Percentiles rank a stretch among this genome's conserved stretches.
Evolutionary conservation across 768 basidiomycete species (phyloP).

Genomic region (Leccinum fibrillosum): DNA sequence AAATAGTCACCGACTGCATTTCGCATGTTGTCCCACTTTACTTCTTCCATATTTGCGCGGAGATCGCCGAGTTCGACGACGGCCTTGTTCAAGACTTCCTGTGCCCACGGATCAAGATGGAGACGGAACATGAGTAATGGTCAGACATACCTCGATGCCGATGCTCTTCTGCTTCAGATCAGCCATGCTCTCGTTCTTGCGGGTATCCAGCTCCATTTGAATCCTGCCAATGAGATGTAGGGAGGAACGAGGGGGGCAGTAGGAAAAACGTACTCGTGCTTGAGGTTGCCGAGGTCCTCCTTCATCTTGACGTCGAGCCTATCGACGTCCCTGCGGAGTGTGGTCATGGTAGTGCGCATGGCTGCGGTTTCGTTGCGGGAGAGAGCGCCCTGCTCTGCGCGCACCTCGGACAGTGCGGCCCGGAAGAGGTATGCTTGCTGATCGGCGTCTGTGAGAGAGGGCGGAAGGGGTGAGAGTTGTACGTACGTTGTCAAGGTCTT

Average conservation of each 20-base stretch:
- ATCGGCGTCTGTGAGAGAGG: not conserved
- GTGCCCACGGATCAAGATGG: not conserved
- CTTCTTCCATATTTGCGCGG: slow-evolving; percentile 77
- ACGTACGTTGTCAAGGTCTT: slow-evolving; percentile 81
- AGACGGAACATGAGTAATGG: not conserved
- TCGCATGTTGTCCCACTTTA: slow-evolving; percentile 88
- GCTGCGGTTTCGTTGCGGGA: slow-evolving; percentile 82
- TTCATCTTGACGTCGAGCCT: slow-evolving; percentile 86
- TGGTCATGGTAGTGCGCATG: slow-evolving; percentile 72
- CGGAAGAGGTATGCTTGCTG: slow-evolving; percentile 96
- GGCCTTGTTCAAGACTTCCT: slow-evolving; percentile 77
- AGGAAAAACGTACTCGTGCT: slow-evolving; percentile 75
- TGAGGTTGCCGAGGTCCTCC: slow-evolving; percentile 83
- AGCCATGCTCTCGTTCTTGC: slow-evolving; percentile 85
- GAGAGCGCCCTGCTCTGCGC: slow-evolving; percentile 79
- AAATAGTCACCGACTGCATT: slow-evolving; percentile 65
- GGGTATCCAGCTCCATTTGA: slow-evolving; percentile 93
- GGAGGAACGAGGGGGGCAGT: not conserved
- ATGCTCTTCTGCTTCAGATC: slow-evolving; percentile 86
- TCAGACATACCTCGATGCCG: slow-evolving; percentile 63
- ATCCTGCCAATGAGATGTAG: slow-evolving; percentile 48
- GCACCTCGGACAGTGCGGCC: slow-evolving; percentile 87
- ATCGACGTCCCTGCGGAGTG: slow-evolving; percentile 85
- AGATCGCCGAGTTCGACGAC: slow-evolving; percentile 74
- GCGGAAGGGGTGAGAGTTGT: not conserved